phyloP scores from a whole-genome alignment of 768 basidiomycete species.

The Suillus luteus region DNA sequence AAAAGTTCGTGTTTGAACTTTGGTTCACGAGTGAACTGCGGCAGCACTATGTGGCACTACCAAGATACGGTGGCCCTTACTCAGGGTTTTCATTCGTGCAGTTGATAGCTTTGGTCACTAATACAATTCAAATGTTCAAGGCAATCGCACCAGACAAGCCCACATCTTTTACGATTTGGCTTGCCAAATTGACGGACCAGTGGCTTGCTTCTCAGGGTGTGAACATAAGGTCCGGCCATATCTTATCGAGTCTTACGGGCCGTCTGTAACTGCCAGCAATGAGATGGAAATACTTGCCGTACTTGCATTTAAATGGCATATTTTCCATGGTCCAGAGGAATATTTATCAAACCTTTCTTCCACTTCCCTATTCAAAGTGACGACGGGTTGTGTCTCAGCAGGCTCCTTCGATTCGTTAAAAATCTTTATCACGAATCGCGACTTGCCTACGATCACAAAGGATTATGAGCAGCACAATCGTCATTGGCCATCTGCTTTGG shows the following conservation, averaged over 20 bases:
- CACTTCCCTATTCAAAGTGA: neutral
- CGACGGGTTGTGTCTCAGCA: neutral
- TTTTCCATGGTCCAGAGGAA: neutral
- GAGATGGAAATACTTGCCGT: neutral
- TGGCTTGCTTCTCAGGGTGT: neutral
- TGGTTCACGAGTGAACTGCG: neutral
- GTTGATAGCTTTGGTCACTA: neutral
- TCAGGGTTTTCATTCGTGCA: neutral
- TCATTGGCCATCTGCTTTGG: slow-evolving; percentile 58
- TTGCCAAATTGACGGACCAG: neutral
- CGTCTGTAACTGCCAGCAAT: neutral
- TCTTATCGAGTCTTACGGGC: neutral
- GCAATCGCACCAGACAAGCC: neutral
- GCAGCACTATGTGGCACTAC: neutral
- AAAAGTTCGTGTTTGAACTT: neutral
- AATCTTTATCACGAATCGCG: neutral
- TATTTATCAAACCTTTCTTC: neutral
- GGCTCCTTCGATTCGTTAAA: neutral
- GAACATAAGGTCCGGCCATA: neutral
- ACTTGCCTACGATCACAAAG: neutral
- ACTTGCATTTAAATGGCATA: neutral
- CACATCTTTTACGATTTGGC: neutral
- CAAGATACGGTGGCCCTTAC: neutral
- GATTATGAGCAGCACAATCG: slow-evolving; percentile 23
- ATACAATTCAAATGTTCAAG: neutral